These are phyloP conservation scores for Leccinum boreale DNA, from an alignment of 768 basidiomycete genomes.

Conservation along the genomic window DNA sequence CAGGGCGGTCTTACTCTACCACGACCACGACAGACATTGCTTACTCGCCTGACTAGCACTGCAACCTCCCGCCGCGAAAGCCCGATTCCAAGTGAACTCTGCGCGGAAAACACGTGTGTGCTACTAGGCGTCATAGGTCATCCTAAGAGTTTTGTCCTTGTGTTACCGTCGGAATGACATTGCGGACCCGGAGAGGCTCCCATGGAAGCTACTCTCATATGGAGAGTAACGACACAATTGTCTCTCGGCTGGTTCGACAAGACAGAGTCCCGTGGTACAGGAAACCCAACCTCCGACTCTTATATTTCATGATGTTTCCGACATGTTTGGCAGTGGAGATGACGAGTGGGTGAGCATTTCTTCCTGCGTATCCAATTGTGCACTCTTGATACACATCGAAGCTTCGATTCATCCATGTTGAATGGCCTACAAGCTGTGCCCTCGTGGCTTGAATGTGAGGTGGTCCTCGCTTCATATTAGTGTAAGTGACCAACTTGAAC, in stretches of 20 bases:
- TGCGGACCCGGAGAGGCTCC: background rate
- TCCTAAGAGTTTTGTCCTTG: background rate
- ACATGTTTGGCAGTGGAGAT: slow-evolving; percentile 17
- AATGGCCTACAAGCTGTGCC: slow-evolving; percentile 59
- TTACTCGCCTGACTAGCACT: background rate
- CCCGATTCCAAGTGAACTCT: background rate
- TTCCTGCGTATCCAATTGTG: background rate
- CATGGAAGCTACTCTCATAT: background rate
- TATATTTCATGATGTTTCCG: slow-evolving; percentile 57
- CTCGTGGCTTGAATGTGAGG: slow-evolving; percentile 53
- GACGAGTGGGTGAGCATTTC: slow-evolving; percentile 3
- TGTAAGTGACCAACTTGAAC: background rate
- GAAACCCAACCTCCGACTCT: slow-evolving; percentile 52
- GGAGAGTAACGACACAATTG: slow-evolving; percentile 4
- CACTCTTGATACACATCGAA: background rate
- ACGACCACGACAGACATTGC: no score
- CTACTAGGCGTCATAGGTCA: background rate
- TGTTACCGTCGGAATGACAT: background rate
- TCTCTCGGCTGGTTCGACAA: slow-evolving; percentile 21
- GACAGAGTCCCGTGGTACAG: slow-evolving; percentile 59
- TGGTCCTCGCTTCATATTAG: background rate
- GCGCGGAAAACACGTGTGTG: background rate
- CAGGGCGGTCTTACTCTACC: background rate
- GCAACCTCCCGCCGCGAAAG: background rate
- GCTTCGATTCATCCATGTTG: slow-evolving; percentile 48